Evolutionary conservation across 345 rosid genomes (phyloP).

Genomic region (Triadica sebifera): DNA sequence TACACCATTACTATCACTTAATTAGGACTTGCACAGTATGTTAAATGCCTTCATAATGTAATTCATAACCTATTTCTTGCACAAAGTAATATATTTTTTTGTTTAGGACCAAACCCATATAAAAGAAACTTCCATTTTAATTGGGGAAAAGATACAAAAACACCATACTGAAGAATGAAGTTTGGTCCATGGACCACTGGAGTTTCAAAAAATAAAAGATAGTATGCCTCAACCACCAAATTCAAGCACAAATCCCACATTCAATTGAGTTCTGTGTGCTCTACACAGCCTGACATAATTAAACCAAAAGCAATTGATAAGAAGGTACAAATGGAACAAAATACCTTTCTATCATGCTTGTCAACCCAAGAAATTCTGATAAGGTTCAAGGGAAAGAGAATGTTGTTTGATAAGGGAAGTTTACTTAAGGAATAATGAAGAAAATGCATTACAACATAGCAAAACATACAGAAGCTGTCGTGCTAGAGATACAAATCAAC

Average conservation of each 20-base stretch:
- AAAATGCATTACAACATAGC: not conserved
- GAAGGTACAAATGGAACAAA: not conserved
- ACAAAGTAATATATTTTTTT: not conserved
- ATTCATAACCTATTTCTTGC: not conserved
- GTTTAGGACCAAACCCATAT: too few species aligned
- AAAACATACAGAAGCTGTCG: too few species aligned
- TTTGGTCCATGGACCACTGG: not conserved
- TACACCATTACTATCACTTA: not conserved
- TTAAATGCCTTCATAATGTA: not conserved
- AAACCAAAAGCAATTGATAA: not conserved
- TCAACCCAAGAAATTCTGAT: not conserved
- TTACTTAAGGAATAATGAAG: not conserved
- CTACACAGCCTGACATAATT: not conserved
- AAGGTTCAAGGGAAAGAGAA: not conserved
- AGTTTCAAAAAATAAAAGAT: too few species aligned
- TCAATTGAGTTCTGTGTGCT: not conserved
- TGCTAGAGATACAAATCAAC: too few species aligned
- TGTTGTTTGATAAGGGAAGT: not conserved
- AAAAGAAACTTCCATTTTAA: not conserved
- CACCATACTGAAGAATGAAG: not conserved
- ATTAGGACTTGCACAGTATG: not conserved
- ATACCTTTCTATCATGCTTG: not conserved
- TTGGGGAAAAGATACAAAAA: not conserved
- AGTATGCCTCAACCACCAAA: not conserved
- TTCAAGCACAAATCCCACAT: not conserved